phyloP scores from a whole-genome alignment of 23 red algal genomes.

The Chondrus crispus region DNA sequence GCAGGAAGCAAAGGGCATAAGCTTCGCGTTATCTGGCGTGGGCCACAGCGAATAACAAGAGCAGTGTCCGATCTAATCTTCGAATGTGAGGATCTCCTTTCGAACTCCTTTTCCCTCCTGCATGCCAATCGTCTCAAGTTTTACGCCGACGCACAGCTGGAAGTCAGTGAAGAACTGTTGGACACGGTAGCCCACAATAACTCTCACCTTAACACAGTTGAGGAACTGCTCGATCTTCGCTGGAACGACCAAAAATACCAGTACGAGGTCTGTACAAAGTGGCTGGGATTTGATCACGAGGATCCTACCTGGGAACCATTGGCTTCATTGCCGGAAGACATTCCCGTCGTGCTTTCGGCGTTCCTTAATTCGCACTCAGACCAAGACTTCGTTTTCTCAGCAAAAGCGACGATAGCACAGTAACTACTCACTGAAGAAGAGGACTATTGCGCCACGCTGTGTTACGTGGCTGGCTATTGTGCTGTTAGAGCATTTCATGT shows the following conservation, averaged over 20 bases:
- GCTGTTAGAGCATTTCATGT: too few relatives aligned
- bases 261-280: background rate
- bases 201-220: background rate
- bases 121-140: constrained; percentile 6
- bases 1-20: background rate
- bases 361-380: too few relatives aligned
- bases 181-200: background rate
- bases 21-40: background rate
- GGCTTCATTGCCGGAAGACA: too few relatives aligned
- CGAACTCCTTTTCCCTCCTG: background rate
- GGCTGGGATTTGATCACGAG: background rate
- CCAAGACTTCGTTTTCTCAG: too few relatives aligned
- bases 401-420: too few relatives aligned
- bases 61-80: background rate
- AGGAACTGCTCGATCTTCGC: background rate
- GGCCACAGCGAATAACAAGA: background rate
- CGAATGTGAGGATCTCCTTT: background rate
- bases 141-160: background rate
- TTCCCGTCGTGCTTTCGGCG: too few relatives aligned
- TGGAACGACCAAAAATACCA: background rate
- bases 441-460: too few relatives aligned
- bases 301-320: constrained; percentile 1
- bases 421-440: too few relatives aligned
- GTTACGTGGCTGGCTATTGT: too few relatives aligned
- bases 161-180: background rate